Evolutionary conservation across 176 grass and related monocot species (phyloP).

Genomic region (Musa acuminata): DNA sequence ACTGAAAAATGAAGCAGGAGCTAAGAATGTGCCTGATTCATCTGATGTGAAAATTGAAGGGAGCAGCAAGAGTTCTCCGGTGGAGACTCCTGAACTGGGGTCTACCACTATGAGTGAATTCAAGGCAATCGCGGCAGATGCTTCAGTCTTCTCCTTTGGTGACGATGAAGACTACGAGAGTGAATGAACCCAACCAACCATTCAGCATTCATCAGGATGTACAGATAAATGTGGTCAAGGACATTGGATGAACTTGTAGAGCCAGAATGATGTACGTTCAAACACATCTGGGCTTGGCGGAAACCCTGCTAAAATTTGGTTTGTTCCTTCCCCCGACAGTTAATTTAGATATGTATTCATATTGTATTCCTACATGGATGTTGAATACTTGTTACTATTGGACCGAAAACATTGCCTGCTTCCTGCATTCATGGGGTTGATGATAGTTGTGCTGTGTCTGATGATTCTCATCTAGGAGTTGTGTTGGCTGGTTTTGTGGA

Average conservation of each 20-base stretch:
- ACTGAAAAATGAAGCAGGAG: constrained; percentile 35
- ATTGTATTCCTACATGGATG: too few relatives aligned
- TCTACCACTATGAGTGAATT: constrained; percentile 76
- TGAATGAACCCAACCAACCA: constrained; percentile 24
- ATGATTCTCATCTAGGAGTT: too few relatives aligned
- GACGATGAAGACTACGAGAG: constrained; percentile 96
- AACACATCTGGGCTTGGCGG: too few relatives aligned
- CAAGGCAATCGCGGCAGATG: constrained; percentile 87
- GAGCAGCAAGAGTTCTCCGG: constrained; percentile 27
- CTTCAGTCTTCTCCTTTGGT: constrained; percentile 80
- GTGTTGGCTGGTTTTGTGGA: too few relatives aligned
- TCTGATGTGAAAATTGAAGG: constrained; percentile 32
- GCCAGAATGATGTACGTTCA: neutral
- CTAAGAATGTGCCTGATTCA: constrained; percentile 30
- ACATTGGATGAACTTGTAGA: neutral
- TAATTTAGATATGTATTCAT: too few relatives aligned
- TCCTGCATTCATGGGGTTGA: too few relatives aligned
- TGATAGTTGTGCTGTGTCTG: too few relatives aligned
- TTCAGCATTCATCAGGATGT: neutral
- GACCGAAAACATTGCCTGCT: too few relatives aligned
- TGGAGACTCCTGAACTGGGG: constrained; percentile 19
- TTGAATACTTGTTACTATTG: too few relatives aligned
- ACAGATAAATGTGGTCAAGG: neutral
- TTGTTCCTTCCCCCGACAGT: too few relatives aligned
- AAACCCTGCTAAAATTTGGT: too few relatives aligned